Conservation (phyloP, 1,139 yeast species). For the Pichia kudriavzevii region DNA sequence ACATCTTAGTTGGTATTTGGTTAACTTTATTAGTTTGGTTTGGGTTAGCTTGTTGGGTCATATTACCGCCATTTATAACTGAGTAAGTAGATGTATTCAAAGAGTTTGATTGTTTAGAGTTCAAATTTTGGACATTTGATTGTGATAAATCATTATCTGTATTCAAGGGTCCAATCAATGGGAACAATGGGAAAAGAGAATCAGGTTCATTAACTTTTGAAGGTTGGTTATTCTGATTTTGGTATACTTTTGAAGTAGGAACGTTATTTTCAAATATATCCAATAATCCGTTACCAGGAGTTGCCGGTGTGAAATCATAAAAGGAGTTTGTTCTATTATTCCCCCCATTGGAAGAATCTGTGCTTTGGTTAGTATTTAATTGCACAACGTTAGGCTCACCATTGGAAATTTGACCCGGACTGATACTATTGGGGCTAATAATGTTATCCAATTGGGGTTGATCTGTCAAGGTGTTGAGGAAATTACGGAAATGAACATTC, state of each 20-base stretch:
- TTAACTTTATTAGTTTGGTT: conserved; percentile 2
- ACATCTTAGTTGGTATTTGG: conserved; percentile 10
- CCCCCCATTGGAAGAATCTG: not conserved
- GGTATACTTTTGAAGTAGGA: conserved; percentile 3
- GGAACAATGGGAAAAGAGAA: conserved; percentile 43
- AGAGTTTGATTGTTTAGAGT: not conserved
- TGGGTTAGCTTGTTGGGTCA: not conserved
- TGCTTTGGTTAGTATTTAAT: not conserved
- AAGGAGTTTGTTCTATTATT: conserved; percentile 1
- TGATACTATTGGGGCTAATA: conserved; percentile 8
- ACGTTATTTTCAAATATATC: conserved; percentile 30
- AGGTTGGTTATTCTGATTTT: conserved; percentile 2
- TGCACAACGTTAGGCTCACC: conserved; percentile 1
- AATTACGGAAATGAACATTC: conserved; percentile 28
- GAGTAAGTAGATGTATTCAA: conserved; percentile 5
- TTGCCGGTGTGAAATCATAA: conserved; percentile 28
- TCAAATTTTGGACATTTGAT: not conserved
- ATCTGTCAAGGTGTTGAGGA: conserved; percentile 21
- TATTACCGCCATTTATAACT: too few relatives aligned
- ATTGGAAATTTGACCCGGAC: conserved; percentile 7
- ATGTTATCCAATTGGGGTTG: not conserved
- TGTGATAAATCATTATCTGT: not conserved
- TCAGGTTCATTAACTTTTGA: conserved; percentile 20
- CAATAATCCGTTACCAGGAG: conserved; percentile 33
- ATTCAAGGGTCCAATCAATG: conserved; percentile 37